phyloP scores from a whole-genome alignment of 169 alveolate genomes.

The Babesia divergens region DNA sequence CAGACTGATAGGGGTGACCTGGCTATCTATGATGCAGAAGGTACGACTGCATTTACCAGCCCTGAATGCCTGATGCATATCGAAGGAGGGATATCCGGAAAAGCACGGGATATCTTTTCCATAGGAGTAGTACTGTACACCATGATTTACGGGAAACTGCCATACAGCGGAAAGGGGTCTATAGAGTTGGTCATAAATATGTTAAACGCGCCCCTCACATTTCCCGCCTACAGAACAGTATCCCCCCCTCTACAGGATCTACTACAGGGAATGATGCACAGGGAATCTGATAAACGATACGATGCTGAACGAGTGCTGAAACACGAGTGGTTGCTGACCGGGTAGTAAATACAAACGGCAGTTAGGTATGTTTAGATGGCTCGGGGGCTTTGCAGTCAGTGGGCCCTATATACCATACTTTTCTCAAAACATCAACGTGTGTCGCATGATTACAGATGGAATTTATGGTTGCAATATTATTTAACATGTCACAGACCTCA shows the following conservation, averaged over 20 bases:
- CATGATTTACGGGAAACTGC: conserved; percentile 53
- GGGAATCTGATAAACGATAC: conserved; percentile 15
- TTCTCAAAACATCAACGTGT: no score
- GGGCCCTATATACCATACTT: no score
- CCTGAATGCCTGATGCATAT: conserved; percentile 50
- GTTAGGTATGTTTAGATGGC: background rate
- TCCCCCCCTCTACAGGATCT: conserved; percentile 27
- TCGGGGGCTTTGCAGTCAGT: no score
- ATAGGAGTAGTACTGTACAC: conserved; percentile 55
- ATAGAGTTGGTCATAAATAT: conserved; percentile 47
- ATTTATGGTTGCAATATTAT: no score
- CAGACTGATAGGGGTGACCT: background rate
- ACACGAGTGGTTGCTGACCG: conserved; percentile 47
- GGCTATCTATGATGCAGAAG: conserved; percentile 53
- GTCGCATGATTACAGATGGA: no score
- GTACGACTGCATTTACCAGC: conserved; percentile 48
- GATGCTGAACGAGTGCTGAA: background rate
- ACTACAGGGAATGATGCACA: conserved; percentile 35
- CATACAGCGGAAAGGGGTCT: conserved; percentile 34
- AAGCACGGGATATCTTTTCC: conserved; percentile 46
- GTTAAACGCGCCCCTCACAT: conserved; percentile 23
- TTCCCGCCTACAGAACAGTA: conserved; percentile 10
- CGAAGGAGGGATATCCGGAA: conserved; percentile 48
- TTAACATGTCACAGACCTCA: no score
- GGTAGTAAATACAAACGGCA: background rate